phyloP scores from a whole-genome alignment of 352 stramenopile species.

The Phytophthora europaea region DNA sequence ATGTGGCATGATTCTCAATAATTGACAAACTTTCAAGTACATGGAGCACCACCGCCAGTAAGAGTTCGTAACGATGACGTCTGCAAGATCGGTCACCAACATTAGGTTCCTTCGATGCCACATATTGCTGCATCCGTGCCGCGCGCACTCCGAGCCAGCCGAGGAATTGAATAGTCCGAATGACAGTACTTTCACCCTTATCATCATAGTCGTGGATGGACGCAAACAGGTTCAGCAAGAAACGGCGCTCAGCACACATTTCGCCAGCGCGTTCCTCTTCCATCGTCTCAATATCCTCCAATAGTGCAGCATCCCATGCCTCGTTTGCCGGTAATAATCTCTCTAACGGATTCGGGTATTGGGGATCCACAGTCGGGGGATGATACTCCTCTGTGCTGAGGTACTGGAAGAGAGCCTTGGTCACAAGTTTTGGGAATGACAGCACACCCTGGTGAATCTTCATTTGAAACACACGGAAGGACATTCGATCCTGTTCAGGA shows the following conservation, averaged over 20 bases:
- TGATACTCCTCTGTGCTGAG: slow-evolving; percentile 78
- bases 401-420: slow-evolving; percentile 80
- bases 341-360: slow-evolving; percentile 66
- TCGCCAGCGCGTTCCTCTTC: slow-evolving; percentile 72
- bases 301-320: slow-evolving; percentile 60
- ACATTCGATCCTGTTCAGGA: slow-evolving; percentile 88
- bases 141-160: slow-evolving; percentile 80
- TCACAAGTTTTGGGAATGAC: slow-evolving; percentile 72
- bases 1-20: slow-evolving; percentile 91
- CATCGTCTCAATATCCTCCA: slow-evolving; percentile 68
- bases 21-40: slow-evolving; percentile 90
- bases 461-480: slow-evolving; percentile 85
- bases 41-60: slow-evolving; percentile 82
- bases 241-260: slow-evolving; percentile 83
- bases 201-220: slow-evolving; percentile 90
- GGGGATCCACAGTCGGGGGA: slow-evolving; percentile 54
- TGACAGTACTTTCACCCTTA: slow-evolving; percentile 89
- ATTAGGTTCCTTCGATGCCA: slow-evolving; percentile 40
- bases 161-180: slow-evolving; percentile 86
- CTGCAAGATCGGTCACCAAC: slow-evolving; percentile 34
- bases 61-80: slow-evolving; percentile 67
- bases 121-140: slow-evolving; percentile 70
- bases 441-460: slow-evolving; percentile 88
- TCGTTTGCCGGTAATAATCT: slow-evolving; percentile 58
- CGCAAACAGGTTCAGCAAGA: slow-evolving; percentile 86